A percentile compares a stretch with the other conserved stretches of the same genome.
phyloP scores from a whole-genome alignment of 306 rosid genomes.

The Sicyos baderoa region DNA sequence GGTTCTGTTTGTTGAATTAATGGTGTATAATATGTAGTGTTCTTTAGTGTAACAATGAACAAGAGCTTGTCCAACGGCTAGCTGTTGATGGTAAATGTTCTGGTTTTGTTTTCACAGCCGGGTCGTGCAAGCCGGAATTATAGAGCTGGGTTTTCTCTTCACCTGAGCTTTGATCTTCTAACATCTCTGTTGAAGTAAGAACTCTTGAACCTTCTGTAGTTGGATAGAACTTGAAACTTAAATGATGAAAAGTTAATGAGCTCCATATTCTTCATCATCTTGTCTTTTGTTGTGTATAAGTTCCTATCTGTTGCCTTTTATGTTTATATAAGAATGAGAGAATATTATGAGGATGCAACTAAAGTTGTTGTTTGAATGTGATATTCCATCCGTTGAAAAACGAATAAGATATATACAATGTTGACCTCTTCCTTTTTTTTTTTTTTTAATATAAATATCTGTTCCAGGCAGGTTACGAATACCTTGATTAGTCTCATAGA shows the following conservation, averaged over 20 bases:
- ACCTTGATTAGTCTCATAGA: too few species aligned
- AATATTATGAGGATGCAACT: too few species aligned
- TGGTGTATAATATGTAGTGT: slow-evolving; percentile 16
- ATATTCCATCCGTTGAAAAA: too few species aligned
- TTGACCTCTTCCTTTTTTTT: too few species aligned
- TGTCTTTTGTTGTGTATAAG: slow-evolving; percentile 3
- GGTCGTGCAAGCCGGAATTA: background rate
- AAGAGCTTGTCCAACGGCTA: background rate
- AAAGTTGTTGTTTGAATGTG: too few species aligned
- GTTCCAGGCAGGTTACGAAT: too few species aligned
- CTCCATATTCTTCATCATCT: background rate
- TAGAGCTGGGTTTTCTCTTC: background rate
- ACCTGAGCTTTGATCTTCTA: background rate
- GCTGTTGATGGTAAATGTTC: background rate
- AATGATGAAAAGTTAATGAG: background rate
- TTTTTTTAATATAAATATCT: too few species aligned
- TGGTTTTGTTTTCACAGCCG: background rate
- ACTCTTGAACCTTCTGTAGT: background rate
- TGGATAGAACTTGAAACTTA: background rate
- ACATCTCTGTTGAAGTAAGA: background rate
- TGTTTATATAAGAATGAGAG: background rate
- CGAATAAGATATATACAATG: too few species aligned
- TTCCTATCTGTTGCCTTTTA: background rate
- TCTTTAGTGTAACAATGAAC: background rate
- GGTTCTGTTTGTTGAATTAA: slow-evolving; percentile 9